Evolutionary conservation across 768 basidiomycete genomes (phyloP).

Genomic region (Pleurotus giganteus): DNA sequence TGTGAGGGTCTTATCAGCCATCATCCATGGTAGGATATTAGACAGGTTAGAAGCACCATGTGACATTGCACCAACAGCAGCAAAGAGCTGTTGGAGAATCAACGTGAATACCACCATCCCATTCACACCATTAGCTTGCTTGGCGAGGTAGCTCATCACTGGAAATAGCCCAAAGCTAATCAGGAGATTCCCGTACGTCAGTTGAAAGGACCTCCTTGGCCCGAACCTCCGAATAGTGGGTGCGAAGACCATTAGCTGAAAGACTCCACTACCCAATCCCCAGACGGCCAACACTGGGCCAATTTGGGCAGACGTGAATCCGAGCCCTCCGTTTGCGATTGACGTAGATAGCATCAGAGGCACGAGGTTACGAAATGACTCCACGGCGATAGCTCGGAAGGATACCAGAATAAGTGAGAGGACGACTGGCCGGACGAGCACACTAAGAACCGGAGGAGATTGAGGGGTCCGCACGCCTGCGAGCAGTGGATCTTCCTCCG

Average conservation of each 20-base stretch:
- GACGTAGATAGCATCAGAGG: slow-evolving; percentile 42
- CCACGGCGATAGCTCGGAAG: slow-evolving; percentile 26
- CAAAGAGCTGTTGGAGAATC: slow-evolving; percentile 28
- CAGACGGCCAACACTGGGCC: slow-evolving; percentile 44
- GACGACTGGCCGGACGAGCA: slow-evolving; percentile 22
- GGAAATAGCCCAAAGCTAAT: slow-evolving; percentile 32
- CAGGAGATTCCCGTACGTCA: slow-evolving; percentile 25
- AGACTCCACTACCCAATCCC: slow-evolving; percentile 50
- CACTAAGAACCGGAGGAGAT: slow-evolving; percentile 17
- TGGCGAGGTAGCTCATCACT: slow-evolving; percentile 29
- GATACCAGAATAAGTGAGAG: slow-evolving; percentile 22
- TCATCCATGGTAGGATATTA: too few relatives aligned
- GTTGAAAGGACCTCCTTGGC: slow-evolving; percentile 44
- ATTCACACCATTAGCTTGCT: slow-evolving; percentile 30
- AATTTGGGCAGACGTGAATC: slow-evolving; percentile 46
- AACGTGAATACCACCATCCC: slow-evolving; percentile 27
- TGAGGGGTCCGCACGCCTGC: neutral
- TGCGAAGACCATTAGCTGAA: slow-evolving; percentile 55
- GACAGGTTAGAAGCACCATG: slow-evolving; percentile 28
- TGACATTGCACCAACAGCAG: slow-evolving; percentile 26
- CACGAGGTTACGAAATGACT: slow-evolving; percentile 13
- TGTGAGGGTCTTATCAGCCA: slow-evolving; percentile 22
- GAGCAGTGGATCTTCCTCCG: neutral
- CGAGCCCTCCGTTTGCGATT: slow-evolving; percentile 48
- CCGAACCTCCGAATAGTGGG: slow-evolving; percentile 52